Evolutionary conservation across 176 grass and related monocot genomes (phyloP).

Genomic region (Rhipidocladum racemiflorum): DNA sequence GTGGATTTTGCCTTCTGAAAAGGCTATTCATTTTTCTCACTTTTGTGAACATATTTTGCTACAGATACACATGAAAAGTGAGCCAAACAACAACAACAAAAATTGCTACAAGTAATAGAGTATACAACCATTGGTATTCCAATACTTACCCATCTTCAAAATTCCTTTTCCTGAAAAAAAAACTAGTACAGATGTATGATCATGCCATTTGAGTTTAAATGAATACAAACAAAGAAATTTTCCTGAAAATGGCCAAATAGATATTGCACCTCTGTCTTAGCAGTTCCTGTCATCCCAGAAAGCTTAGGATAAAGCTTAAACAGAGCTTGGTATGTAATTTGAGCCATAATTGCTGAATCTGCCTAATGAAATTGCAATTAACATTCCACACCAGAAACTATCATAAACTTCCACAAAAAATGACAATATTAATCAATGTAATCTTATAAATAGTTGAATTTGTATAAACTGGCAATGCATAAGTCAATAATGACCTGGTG

Average conservation of each 20-base stretch:
- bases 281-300: constrained; percentile 97
- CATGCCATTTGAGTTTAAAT: not conserved
- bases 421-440: too few species aligned
- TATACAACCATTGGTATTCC: too few species aligned
- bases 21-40: too few species aligned
- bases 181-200: constrained; percentile 27
- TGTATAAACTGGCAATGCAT: not conserved
- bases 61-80: too few species aligned
- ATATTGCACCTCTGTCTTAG: constrained; percentile 84
- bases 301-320: constrained; percentile 98
- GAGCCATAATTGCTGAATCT: constrained; percentile 88
- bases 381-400: too few species aligned
- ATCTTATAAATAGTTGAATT: not conserved
- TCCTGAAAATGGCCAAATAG: constrained; percentile 25
- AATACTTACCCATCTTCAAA: too few species aligned
- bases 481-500: constrained; percentile 50
- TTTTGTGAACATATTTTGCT: too few species aligned
- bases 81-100: too few species aligned
- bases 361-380: constrained; percentile 62
- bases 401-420: constrained; percentile 15
- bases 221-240: not conserved
- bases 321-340: constrained; percentile 96
- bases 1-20: too few species aligned
- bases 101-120: too few species aligned
- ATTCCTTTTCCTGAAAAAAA: constrained; percentile 89